Evolutionary conservation across 108 stramenopile species (phyloP).

Genomic region (Nitzschia sp.): DNA sequence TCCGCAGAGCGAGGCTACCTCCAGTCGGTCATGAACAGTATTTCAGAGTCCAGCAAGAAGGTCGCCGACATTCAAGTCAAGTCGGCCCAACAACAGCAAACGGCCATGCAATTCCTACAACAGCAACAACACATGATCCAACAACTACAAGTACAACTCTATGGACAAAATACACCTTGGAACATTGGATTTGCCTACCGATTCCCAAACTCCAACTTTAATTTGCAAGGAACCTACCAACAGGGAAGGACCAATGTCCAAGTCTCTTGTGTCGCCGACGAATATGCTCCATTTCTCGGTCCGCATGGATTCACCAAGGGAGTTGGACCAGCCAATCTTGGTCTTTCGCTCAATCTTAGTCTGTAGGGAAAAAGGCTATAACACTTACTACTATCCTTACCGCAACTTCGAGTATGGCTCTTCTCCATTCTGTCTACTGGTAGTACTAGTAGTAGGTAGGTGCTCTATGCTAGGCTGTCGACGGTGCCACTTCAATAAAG

Average conservation of each 20-base stretch:
- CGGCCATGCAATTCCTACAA: conserved; percentile 92
- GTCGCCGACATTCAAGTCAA: conserved; percentile 75
- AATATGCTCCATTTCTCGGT: conserved; percentile 93
- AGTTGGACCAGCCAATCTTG: conserved; percentile 95
- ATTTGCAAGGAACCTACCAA: conserved; percentile 91
- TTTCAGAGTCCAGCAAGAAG: conserved; percentile 79
- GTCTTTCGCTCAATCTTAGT: conserved; percentile 92
- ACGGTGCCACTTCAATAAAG: too few relatives aligned
- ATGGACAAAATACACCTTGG: conserved; percentile 90
- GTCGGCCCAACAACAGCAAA: conserved; percentile 82
- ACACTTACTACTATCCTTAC: too few relatives aligned
- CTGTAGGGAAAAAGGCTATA: conserved; percentile 37
- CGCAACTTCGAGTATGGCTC: too few relatives aligned
- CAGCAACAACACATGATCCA: conserved; percentile 95
- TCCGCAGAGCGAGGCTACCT: conserved; percentile 74
- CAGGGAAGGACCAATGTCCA: conserved; percentile 92
- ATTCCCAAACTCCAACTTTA: conserved; percentile 95
- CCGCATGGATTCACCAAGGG: conserved; percentile 96
- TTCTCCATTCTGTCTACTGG: too few relatives aligned
- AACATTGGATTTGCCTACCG: conserved; percentile 95
- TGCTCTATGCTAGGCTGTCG: too few relatives aligned
- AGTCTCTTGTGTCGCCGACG: conserved; percentile 94
- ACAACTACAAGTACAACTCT: conserved; percentile 92
- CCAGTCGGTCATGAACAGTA: conserved; percentile 82
- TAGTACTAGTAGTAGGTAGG: too few relatives aligned